These are phyloP conservation scores for Sodiomyces alkalinus DNA, from an alignment of 2,329 filamentous ascomycete genomes.

Conservation along the genomic window DNA sequence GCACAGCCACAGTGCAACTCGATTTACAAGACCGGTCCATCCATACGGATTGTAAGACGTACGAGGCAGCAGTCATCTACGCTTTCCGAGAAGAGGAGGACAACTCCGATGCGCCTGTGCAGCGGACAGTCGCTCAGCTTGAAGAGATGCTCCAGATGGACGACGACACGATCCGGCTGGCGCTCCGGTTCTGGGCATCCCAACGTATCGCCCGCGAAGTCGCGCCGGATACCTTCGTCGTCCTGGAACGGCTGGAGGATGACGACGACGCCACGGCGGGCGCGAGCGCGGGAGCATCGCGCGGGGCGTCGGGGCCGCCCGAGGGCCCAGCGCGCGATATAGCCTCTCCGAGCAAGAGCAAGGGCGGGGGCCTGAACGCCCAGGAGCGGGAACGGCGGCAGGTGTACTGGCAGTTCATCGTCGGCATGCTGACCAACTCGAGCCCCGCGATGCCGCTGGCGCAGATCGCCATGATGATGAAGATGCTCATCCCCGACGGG, in stretches of 20 bases:
- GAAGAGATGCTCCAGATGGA: conserved; percentile 53
- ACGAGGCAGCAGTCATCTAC: conserved; percentile 78
- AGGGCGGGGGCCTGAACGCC: conserved; percentile 33
- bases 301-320: conserved; percentile 10
- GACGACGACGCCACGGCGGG: conserved; percentile 12
- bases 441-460: conserved; percentile 62
- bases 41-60: conserved; percentile 58
- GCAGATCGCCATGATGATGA: conserved; percentile 87
- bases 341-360: conserved; percentile 32
- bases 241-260: conserved; percentile 49
- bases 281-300: conserved; percentile 16
- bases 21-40: conserved; percentile 70
- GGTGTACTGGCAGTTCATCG: conserved; percentile 83
- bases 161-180: conserved; percentile 51
- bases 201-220: conserved; percentile 48
- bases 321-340: conserved; percentile 9
- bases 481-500: conserved; percentile 75
- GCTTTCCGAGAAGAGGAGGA: conserved; percentile 50
- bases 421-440: conserved; percentile 90
- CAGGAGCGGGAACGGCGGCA: conserved; percentile 44
- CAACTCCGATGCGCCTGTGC: conserved; percentile 16
- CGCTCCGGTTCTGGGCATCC: conserved; percentile 54
- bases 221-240: conserved; percentile 40
- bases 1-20: conserved; percentile 65
- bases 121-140: conserved; percentile 36